Evolutionary conservation across 768 basidiomycete species (phyloP).

Genomic region (Pleurotus tuber-regium): DNA sequence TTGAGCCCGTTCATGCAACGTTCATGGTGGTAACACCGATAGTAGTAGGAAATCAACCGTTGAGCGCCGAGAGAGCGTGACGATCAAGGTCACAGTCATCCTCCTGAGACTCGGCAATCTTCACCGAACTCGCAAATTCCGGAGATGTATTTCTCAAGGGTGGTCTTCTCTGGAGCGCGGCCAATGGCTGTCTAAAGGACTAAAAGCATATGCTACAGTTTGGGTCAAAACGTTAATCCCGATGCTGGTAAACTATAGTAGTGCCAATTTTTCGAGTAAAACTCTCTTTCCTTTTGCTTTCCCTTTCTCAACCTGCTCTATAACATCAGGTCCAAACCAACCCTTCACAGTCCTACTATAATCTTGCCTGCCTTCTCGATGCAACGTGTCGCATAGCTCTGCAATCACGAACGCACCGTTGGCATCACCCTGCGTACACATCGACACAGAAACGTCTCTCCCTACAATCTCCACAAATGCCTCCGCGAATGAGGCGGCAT

Average conservation of each 20-base stretch:
- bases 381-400: constrained; percentile 64
- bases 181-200: too few relatives aligned
- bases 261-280: constrained; percentile 55
- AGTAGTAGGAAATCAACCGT: too few relatives aligned
- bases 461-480: constrained; percentile 56
- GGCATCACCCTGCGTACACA: constrained; percentile 53
- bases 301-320: constrained; percentile 46
- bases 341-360: constrained; percentile 44
- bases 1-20: too few relatives aligned
- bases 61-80: too few relatives aligned
- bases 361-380: constrained; percentile 33
- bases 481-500: constrained; percentile 56
- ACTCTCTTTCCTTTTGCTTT: constrained; percentile 70
- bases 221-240: too few relatives aligned
- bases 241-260: constrained; percentile 31
- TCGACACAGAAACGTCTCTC: constrained; percentile 44
- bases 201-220: too few relatives aligned
- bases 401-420: constrained; percentile 76
- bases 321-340: constrained; percentile 57
- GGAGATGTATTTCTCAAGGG: too few relatives aligned
- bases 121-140: too few relatives aligned
- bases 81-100: too few relatives aligned
- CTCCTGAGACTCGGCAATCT: too few relatives aligned
- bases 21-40: too few relatives aligned
- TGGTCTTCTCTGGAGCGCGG: too few relatives aligned